These are phyloP conservation scores for Fusarium floridanum DNA, from an alignment of 2,329 filamentous ascomycete genomes.

Conservation along the genomic window DNA sequence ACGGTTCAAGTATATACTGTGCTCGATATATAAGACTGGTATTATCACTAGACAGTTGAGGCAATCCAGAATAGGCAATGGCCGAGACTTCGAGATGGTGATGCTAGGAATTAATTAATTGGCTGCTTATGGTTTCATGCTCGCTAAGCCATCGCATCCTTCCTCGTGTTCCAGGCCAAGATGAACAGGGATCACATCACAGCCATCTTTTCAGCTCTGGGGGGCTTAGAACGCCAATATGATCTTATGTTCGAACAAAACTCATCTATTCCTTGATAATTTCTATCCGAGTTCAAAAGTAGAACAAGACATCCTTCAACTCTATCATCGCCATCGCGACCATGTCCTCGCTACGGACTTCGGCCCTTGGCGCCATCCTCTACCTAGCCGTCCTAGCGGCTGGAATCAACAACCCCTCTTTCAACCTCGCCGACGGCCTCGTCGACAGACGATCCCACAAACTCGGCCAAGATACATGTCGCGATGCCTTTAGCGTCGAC, in stretches of 20 bases:
- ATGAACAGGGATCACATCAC: background rate
- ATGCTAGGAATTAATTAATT: background rate
- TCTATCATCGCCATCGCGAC: background rate
- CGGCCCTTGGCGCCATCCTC: background rate
- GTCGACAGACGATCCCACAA: background rate
- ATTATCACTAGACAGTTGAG: background rate
- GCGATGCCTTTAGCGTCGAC: background rate
- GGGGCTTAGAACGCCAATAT: background rate
- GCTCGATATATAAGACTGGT: background rate
- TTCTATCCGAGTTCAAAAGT: background rate
- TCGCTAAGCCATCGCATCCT: constrained; percentile 1
- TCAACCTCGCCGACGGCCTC: background rate
- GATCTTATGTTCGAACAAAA: background rate
- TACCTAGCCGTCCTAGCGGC: background rate
- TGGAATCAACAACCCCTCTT: background rate
- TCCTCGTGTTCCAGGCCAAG: background rate
- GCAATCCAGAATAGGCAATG: background rate
- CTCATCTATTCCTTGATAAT: background rate
- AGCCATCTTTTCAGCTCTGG: background rate
- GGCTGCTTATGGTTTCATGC: background rate
- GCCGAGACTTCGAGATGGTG: background rate
- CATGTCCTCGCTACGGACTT: background rate
- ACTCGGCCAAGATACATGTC: background rate
- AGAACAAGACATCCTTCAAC: background rate
- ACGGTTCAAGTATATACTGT: background rate